A percentile compares a stretch with the other conserved stretches of the same genome.
Evolutionary conservation across 768 basidiomycete genomes (phyloP).

Genomic region (Gymnopilus junonius): DNA sequence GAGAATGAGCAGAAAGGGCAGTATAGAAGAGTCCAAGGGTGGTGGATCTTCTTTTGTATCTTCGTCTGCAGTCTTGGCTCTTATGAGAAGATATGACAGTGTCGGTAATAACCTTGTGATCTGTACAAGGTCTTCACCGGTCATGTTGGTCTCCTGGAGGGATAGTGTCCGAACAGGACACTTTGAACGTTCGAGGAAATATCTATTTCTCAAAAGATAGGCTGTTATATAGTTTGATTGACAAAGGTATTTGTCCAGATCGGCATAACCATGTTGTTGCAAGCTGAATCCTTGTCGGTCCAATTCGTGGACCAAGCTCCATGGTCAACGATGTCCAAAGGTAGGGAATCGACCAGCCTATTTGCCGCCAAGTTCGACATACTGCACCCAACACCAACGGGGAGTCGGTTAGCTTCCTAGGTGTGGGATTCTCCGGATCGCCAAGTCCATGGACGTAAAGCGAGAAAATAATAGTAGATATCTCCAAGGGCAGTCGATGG

Average conservation of each 20-base stretch:
- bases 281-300: neutral
- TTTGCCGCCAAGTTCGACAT: neutral
- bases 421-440: neutral
- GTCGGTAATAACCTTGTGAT: neutral
- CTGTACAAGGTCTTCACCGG: neutral
- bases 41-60: too few species aligned
- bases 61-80: too few species aligned
- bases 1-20: neutral
- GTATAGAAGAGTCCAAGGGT: neutral
- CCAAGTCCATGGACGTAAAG: neutral
- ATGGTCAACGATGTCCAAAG: neutral
- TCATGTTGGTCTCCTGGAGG: neutral
- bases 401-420: neutral
- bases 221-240: neutral
- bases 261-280: neutral
- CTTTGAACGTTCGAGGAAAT: neutral
- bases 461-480: neutral
- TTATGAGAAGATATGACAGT: neutral
- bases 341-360: neutral
- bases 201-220: too few species aligned
- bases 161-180: neutral
- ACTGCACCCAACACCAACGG: neutral
- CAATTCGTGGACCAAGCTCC: neutral
- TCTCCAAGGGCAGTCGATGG: neutral
- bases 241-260: neutral